These are phyloP conservation scores for Penicillium brasilianum DNA, from an alignment of 2,329 filamentous ascomycete genomes.

Conservation along the genomic window DNA sequence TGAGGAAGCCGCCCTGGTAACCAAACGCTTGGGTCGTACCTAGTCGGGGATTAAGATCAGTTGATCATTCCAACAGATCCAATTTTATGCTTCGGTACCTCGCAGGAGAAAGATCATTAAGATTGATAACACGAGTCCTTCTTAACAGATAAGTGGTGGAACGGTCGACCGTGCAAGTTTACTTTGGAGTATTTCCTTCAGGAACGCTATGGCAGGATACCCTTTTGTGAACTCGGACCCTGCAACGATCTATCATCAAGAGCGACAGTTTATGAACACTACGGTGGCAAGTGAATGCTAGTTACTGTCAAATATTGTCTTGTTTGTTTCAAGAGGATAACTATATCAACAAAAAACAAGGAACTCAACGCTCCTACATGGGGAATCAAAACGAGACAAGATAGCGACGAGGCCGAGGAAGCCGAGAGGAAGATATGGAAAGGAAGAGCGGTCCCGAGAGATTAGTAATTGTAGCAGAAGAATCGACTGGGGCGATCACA, in stretches of 20 bases:
- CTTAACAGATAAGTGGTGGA: no score
- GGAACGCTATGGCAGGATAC: no score
- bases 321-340: constrained; percentile 21
- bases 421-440: not conserved
- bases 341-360: not conserved
- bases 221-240: not conserved
- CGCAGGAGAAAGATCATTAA: no score
- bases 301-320: not conserved
- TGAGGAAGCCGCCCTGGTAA: no score
- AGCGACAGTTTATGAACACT: not conserved
- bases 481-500: constrained; percentile 20
- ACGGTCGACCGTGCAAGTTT: no score
- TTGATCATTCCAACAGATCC: no score
- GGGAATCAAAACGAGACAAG: constrained; percentile 30
- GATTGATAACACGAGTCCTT: no score
- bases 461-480: constrained; percentile 18
- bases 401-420: constrained; percentile 4
- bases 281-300: not conserved
- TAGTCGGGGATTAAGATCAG: no score
- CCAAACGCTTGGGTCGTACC: no score
- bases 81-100: no score
- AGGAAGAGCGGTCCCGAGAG: constrained; percentile 5
- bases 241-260: not conserved
- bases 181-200: no score
- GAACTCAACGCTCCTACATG: constrained; percentile 21